These are phyloP conservation scores for Medicago ruthenica DNA, from an alignment of 306 rosid species.

Conservation along the genomic window DNA sequence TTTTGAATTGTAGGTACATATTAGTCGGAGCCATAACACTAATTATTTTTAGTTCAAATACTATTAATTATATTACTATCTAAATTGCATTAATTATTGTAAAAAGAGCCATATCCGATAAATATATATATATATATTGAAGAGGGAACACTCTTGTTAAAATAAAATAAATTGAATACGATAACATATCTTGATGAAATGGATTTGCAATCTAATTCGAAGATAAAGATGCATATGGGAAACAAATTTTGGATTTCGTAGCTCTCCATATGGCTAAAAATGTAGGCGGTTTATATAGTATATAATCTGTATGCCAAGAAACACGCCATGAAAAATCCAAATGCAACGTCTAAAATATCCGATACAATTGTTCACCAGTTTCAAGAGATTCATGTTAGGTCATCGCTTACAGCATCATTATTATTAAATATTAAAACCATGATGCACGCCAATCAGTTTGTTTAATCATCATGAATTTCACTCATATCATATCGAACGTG, in stretches of 20 bases:
- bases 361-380: conserved; percentile 17
- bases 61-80: too few species aligned
- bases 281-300: conserved; percentile 4
- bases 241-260: conserved; percentile 38
- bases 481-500: too few species aligned
- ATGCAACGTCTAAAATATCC: conserved; percentile 31
- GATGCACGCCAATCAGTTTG: too few species aligned
- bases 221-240: conserved; percentile 18
- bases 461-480: too few species aligned
- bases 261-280: conserved; percentile 32
- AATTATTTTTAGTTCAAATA: too few species aligned
- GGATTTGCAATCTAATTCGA: conserved; percentile 17
- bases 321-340: conserved; percentile 32
- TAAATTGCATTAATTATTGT: too few species aligned
- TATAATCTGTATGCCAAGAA: conserved; percentile 33
- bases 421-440: neutral
- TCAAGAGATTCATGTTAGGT: conserved; percentile 47
- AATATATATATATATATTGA: too few species aligned
- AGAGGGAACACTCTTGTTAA: neutral
- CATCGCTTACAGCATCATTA: conserved; percentile 15
- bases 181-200: conserved; percentile 4
- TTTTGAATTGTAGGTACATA: too few species aligned
- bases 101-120: too few species aligned
- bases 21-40: too few species aligned
- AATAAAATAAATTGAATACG: neutral